These are phyloP conservation scores for Cryptococcus sp. DNA, from an alignment of 1,284 basidiomycete species.

Conservation along the genomic window DNA sequence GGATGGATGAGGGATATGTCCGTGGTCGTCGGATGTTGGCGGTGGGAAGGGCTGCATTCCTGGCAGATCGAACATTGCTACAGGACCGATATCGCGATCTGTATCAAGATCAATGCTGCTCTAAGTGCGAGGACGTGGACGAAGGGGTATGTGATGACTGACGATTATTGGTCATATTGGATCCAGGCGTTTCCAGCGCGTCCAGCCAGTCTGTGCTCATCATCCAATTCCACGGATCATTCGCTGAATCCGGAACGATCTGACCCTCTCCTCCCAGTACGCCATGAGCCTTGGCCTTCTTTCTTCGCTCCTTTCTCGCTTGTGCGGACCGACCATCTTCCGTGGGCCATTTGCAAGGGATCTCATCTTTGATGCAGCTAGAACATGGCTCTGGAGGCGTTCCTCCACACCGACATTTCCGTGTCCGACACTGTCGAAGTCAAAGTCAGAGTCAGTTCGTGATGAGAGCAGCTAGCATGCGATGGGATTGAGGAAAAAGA, in stretches of 20 bases:
- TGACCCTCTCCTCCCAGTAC: background rate
- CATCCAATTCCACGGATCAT: slow-evolving; percentile 2
- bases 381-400: slow-evolving; percentile 27
- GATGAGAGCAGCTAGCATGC: background rate
- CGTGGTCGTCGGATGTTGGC: too few species aligned
- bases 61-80: too few species aligned
- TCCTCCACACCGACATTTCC: slow-evolving; percentile 33
- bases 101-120: too few species aligned
- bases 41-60: too few species aligned
- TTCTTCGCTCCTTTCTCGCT: slow-evolving; percentile 21
- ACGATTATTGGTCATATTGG: too few species aligned
- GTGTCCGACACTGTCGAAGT: slow-evolving; percentile 25
- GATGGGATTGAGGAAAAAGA: background rate
- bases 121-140: too few species aligned
- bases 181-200: background rate
- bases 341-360: slow-evolving; percentile 31
- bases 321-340: slow-evolving; percentile 30
- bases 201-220: slow-evolving; percentile 2
- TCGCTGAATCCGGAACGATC: background rate
- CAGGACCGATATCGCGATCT: too few species aligned
- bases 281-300: slow-evolving; percentile 11
- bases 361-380: slow-evolving; percentile 27
- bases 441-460: background rate
- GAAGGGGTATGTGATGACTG: too few species aligned
- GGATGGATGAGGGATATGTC: too few species aligned